A percentile compares a stretch with the other conserved stretches of the same genome.
phyloP scores from a whole-genome alignment of 768 basidiomycete species.

The Postia placenta region DNA sequence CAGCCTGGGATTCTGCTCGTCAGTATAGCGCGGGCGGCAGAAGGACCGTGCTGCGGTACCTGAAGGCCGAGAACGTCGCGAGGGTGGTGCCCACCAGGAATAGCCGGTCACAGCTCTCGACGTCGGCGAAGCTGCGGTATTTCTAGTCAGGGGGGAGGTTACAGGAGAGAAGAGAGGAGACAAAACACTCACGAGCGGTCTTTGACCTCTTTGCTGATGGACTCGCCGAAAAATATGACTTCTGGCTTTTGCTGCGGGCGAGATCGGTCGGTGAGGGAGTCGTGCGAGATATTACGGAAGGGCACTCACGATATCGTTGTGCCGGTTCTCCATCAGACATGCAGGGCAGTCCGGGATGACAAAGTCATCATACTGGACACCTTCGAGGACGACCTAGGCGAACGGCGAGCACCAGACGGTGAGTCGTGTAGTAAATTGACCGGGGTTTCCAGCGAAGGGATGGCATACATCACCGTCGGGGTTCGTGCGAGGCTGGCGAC shows the following conservation, averaged over 20 bases:
- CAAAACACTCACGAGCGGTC: slow-evolving; percentile 74
- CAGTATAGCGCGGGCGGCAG: neutral
- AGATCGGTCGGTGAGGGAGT: neutral
- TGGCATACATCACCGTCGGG: slow-evolving; percentile 85
- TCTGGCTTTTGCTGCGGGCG: slow-evolving; percentile 67
- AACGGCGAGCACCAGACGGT: neutral
- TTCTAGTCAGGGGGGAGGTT: neutral
- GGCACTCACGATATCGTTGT: slow-evolving; percentile 51
- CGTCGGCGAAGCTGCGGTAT: slow-evolving; percentile 51
- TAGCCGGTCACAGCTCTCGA: slow-evolving; percentile 59
- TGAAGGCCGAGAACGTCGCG: slow-evolving; percentile 89
- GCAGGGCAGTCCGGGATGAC: slow-evolving; percentile 70
- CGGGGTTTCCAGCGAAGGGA: neutral
- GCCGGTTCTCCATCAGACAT: slow-evolving; percentile 54
- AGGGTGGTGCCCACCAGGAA: slow-evolving; percentile 86
- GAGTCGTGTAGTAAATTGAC: too few relatives aligned
- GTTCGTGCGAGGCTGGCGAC: slow-evolving; percentile 68
- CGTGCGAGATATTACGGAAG: neutral
- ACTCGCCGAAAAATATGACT: slow-evolving; percentile 88
- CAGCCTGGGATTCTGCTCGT: slow-evolving; percentile 38
- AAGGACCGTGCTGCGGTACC: slow-evolving; percentile 34
- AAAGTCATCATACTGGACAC: slow-evolving; percentile 71
- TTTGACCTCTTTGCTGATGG: slow-evolving; percentile 59
- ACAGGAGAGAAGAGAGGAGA: too few relatives aligned
- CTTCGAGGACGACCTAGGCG: slow-evolving; percentile 73